Base-by-base conservation (phyloP, 2,329 filamentous ascomycete species). In the Fonsecaea pugnacius region DNA sequence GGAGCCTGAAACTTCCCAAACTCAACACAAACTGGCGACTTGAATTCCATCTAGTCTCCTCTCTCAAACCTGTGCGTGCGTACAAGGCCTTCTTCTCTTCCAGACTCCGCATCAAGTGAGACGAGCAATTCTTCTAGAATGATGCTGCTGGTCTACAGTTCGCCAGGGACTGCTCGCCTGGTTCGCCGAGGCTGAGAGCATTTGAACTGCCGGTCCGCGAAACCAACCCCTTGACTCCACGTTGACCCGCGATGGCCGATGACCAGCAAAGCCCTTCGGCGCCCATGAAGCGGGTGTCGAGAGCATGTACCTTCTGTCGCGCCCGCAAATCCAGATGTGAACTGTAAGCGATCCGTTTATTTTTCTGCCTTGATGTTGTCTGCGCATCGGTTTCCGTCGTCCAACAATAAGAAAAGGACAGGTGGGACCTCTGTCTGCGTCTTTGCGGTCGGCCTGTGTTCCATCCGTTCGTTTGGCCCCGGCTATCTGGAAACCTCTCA, bases 281-380 rank as follows among this genome's bases (percentile, higher is more conserved):
- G 51, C 61, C 69, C 36, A 76, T 76, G 73, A 80, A 80, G 71
- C 78, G 79, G 63, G 79, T 81, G 6, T 81, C 79, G 16, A 74
- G 80, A 66, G 80, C 81, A 50, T 83, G 80, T 72, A 65, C 82
- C 58, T 77, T 79, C 67, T 83, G 82, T 70, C 74, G 81, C 46
- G 78, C 80, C 67, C 77, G 82, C 65, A 83, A 83, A 72, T 80
- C 78, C 46, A 79, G 79, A 69, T 83, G 81, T 73, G 80, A 83
- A 69, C 73, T 83, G 82, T 83, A 76, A 75, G 81, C 54, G 32
- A 77, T 58, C 40, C 27, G 30, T 36, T 51, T 61, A 18, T 46
- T 35, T 53, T 35, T 30, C 27, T 30, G 27, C 51, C 33, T 53
- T 27, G 51, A 48, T 18, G 21, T 27, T 12, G 27, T 24, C 43